Evolutionary conservation across 176 grass and related monocot species (phyloP).

Genomic region (Pontederia paniculata): DNA sequence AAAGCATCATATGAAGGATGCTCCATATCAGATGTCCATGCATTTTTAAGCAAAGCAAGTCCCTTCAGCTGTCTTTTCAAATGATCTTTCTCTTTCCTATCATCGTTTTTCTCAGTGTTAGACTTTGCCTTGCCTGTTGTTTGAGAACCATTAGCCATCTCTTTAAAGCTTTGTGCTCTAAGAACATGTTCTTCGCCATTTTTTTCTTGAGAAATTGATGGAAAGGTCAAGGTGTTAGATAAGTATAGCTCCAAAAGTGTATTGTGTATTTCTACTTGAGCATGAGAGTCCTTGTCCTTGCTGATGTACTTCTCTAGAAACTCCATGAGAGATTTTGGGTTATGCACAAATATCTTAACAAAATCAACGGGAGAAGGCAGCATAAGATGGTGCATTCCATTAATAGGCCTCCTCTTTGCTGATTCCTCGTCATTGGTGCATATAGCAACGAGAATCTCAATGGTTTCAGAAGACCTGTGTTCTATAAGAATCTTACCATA

Average conservation of each 20-base stretch:
- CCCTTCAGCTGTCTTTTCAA: slow-evolving; percentile 67
- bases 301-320: slow-evolving; percentile 89
- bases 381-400: slow-evolving; percentile 48
- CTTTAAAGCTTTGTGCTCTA: slow-evolving; percentile 45
- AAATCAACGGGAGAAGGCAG: slow-evolving; percentile 96
- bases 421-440: slow-evolving; percentile 56
- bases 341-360: slow-evolving; percentile 89
- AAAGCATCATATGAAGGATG: slow-evolving; percentile 83
- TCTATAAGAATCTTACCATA: slow-evolving; percentile 96
- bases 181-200: slow-evolving; percentile 30
- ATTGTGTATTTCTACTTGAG: slow-evolving; percentile 89
- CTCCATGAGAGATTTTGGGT: slow-evolving; percentile 69
- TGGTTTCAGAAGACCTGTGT: slow-evolving; percentile 75
- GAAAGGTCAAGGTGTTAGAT: slow-evolving; percentile 66
- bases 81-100: slow-evolving; percentile 34
- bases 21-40: slow-evolving; percentile 79
- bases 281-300: slow-evolving; percentile 65
- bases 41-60: slow-evolving; percentile 69
- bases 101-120: slow-evolving; percentile 30
- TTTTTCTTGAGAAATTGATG: slow-evolving; percentile 69
- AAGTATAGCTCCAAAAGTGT: slow-evolving; percentile 92
- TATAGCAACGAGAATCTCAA: slow-evolving; percentile 67
- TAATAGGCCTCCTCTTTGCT: slow-evolving; percentile 33
- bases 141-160: slow-evolving; percentile 29
- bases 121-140: slow-evolving; percentile 28